phyloP scores from a whole-genome alignment of 495 filamentous ascomycete species.

The Darksidea phi region DNA sequence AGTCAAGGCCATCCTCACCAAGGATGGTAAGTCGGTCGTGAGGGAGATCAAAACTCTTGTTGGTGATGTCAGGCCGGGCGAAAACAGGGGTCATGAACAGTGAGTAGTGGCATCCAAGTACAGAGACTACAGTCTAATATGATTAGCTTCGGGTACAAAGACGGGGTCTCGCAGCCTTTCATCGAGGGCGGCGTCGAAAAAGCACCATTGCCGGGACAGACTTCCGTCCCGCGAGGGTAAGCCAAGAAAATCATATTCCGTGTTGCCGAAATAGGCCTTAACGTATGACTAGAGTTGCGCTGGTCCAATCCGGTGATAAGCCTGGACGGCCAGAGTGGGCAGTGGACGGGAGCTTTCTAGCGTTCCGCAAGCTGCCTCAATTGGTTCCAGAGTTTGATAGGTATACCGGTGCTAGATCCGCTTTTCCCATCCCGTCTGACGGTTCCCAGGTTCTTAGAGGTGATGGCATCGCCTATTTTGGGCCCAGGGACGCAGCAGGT shows the following conservation, averaged over 20 bases:
- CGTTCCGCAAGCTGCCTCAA: conserved; percentile 46
- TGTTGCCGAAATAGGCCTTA: background rate
- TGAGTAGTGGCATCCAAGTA: conserved; percentile 21
- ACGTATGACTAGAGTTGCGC: background rate
- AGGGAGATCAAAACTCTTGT: conserved; percentile 35
- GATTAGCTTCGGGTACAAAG: conserved; percentile 42
- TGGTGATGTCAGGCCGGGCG: conserved; percentile 41
- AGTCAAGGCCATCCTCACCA: conserved; percentile 39
- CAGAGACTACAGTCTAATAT: conserved; percentile 23
- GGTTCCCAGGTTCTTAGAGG: background rate
- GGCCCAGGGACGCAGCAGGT: background rate
- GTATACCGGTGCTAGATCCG: too few species aligned
- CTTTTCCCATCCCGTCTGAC: too few species aligned
- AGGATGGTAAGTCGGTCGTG: conserved; percentile 30
- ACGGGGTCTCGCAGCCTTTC: conserved; percentile 43
- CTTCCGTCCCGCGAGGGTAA: conserved; percentile 21
- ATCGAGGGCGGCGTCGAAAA: conserved; percentile 15
- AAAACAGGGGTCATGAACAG: conserved; percentile 44
- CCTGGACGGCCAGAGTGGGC: conserved; percentile 40
- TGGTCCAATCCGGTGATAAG: background rate
- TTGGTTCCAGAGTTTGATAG: conserved; percentile 33
- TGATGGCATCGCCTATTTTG: too few species aligned
- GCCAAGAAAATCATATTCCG: too few species aligned
- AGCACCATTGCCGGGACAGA: too few species aligned
- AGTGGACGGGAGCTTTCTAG: conserved; percentile 45